phyloP scores from a whole-genome alignment of 108 stramenopile species.

The Phaeodactylum tricornutum region DNA sequence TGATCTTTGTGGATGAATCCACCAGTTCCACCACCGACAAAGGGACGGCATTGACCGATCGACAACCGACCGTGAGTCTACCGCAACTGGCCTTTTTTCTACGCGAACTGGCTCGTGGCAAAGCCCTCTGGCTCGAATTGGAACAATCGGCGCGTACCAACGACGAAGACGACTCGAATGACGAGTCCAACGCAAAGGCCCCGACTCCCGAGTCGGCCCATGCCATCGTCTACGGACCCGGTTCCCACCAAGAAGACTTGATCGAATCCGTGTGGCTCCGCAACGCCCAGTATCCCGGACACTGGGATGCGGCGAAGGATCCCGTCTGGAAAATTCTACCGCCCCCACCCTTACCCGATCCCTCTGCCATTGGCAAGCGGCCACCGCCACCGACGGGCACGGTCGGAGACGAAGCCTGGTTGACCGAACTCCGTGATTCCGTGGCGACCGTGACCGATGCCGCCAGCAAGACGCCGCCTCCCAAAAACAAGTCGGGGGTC shows the following conservation, averaged over 20 bases:
- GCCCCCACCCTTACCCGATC: background rate
- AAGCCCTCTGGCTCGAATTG: conserved; percentile 14
- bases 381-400: background rate
- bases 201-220: no score
- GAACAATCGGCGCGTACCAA: background rate
- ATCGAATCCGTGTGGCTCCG: conserved; percentile 62
- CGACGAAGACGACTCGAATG: conserved; percentile 4
- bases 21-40: background rate
- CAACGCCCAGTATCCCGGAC: conserved; percentile 71
- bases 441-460: conserved; percentile 22
- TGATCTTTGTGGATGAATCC: conserved; percentile 58
- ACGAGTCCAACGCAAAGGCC: background rate
- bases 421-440: conserved; percentile 57
- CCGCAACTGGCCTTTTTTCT: conserved; percentile 12
- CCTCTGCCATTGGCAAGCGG: background rate
- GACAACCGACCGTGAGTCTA: conserved; percentile 4
- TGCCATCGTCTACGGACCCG: conserved; percentile 48
- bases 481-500: background rate
- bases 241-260: conserved; percentile 59
- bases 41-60: background rate
- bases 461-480: background rate
- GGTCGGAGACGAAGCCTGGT: conserved; percentile 69
- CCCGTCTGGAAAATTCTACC: conserved; percentile 62
- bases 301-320: conserved; percentile 76
- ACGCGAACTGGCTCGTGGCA: conserved; percentile 19